Base-by-base conservation (phyloP, 768 basidiomycete species). In the Russula olivacea region DNA sequence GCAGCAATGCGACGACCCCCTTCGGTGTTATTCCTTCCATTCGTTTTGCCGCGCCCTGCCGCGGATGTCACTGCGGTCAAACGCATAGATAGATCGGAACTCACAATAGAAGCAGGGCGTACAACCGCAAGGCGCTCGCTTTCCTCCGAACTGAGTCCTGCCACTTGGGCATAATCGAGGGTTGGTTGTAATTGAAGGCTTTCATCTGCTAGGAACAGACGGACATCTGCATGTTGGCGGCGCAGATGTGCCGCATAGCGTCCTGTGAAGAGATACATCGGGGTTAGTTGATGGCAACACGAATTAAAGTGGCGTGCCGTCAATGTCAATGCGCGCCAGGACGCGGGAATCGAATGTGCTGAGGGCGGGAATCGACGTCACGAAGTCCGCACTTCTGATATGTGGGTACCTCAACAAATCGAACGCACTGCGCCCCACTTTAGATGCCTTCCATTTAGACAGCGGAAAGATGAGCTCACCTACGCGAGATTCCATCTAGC, bases 21-120 rank as follows among this genome's bases (percentile, higher is more conserved):
- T 86, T 80, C 2, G 93, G 93, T 3, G 93, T 96, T 83, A 95
- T 91, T 9, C 93, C 93, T 71, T 95, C 93, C 84, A 95, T 93
- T 30, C 93, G 78, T 72, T 93, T 93, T 17, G 89, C 93, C 4
- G 89, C 88, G n/a, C 93, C 93, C 92, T 93, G 59, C 38, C 14
- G n/a, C 41, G 38, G 30, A 38, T 40, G 30, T 43, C 38, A 61
- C 14, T 47, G 30, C 21, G 25, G 51, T 41, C 21, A 45, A 43
- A 41, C 50, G 48, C 2, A 19, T 15, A 49, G 19, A 55, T 41
- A 34, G 34, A 36, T 54, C 34, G 34, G 0, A 28, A 72, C 78
- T 67, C 68, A 86, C 91, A 59, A 94, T 81, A 11, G 84, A 92
- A 17, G 79, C 78, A 0, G 93, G 93, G 55, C 81, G 75, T 2